These are phyloP conservation scores for Rhizophora apiculata DNA, from an alignment of 345 rosid genomes.

Conservation along the genomic window DNA sequence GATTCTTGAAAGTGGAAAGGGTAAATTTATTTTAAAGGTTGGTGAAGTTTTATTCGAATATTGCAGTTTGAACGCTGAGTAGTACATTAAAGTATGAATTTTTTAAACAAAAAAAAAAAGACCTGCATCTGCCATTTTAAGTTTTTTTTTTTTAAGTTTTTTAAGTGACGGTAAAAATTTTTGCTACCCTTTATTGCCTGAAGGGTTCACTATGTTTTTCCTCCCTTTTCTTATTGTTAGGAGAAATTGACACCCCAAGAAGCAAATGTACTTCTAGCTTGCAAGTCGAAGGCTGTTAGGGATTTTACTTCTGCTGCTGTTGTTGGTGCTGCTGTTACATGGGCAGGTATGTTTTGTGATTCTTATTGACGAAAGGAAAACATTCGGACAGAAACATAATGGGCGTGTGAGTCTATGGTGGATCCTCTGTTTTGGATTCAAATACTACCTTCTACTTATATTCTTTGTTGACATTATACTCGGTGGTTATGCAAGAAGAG, in stretches of 20 bases:
- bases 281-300: constrained; percentile 32
- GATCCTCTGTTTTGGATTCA: too few relatives aligned
- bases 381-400: not conserved
- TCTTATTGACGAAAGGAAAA: not conserved
- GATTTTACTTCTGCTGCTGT: constrained; percentile 21
- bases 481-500: too few relatives aligned
- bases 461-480: too few relatives aligned
- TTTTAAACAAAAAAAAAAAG: too few relatives aligned
- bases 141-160: not conserved
- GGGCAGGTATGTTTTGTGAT: constrained; percentile 33
- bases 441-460: too few relatives aligned
- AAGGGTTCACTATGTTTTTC: not conserved
- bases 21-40: not conserved
- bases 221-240: constrained; percentile 15
- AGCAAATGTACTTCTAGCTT: constrained; percentile 24
- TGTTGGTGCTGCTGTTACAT: constrained; percentile 28
- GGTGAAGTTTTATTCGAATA: not conserved
- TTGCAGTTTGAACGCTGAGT: not conserved
- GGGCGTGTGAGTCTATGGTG: too few relatives aligned
- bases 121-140: not conserved
- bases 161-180: not conserved
- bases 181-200: not conserved
- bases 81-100: too few relatives aligned
- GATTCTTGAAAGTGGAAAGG: not conserved
- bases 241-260: constrained; percentile 41